These are phyloP conservation scores for Mucuna pruriens DNA, from an alignment of 306 rosid genomes.

Conservation along the genomic window DNA sequence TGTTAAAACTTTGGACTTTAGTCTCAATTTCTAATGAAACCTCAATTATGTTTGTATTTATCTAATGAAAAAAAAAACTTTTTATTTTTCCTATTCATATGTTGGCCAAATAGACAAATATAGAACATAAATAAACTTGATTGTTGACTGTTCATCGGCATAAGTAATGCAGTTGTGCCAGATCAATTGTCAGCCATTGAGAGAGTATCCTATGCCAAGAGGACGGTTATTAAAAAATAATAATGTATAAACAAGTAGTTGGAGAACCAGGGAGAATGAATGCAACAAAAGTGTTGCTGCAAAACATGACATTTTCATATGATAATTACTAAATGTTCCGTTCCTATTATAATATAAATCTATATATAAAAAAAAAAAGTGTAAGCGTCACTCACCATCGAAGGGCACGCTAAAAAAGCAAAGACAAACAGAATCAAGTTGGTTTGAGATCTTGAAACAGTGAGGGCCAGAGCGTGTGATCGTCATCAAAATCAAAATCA, in stretches of 20 bases:
- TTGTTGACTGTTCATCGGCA: neutral
- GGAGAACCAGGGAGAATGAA: slow-evolving; percentile 13
- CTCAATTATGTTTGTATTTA: neutral
- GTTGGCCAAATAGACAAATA: neutral
- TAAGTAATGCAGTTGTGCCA: neutral
- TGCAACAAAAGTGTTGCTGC: neutral
- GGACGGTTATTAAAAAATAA: neutral
- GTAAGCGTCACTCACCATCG: slow-evolving; percentile 29
- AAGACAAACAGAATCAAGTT: slow-evolving; percentile 46
- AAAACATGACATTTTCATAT: slow-evolving; percentile 24
- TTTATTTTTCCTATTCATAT: neutral
- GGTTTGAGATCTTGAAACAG: slow-evolving; percentile 91
- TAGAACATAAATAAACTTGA: neutral
- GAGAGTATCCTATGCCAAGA: neutral
- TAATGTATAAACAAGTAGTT: slow-evolving; percentile 35
- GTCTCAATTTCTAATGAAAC: neutral
- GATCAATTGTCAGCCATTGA: neutral
- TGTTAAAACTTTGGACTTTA: neutral
- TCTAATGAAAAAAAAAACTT: neutral
- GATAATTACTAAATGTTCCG: neutral
- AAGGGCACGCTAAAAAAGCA: slow-evolving; percentile 1
- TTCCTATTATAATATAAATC: neutral
- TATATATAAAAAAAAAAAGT: neutral
- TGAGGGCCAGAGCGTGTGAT: slow-evolving; percentile 74
- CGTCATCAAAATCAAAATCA: slow-evolving; percentile 56